Evolutionary conservation across 441 rosid species (phyloP).

Genomic region (Macaranga tanarius): DNA sequence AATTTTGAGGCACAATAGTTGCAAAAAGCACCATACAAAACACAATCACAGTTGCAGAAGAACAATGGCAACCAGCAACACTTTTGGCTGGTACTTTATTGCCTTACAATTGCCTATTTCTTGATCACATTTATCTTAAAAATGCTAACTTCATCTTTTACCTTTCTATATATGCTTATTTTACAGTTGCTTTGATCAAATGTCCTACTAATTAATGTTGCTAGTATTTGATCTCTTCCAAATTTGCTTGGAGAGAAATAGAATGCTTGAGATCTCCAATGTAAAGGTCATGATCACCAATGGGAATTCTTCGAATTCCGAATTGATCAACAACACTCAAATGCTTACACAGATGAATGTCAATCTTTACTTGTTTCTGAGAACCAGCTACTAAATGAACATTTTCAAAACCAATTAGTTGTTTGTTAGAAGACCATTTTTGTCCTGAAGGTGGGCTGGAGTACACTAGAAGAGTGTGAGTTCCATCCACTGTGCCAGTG

Average conservation of each 20-base stretch:
- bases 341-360: conserved; percentile 68
- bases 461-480: conserved; percentile 70
- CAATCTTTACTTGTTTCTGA: conserved; percentile 40
- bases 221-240: conserved; percentile 34
- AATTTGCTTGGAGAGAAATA: conserved; percentile 51
- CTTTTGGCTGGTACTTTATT: neutral
- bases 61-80: neutral
- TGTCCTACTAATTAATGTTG: neutral
- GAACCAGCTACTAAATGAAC: conserved; percentile 61
- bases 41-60: neutral
- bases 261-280: conserved; percentile 86
- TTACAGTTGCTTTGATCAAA: neutral
- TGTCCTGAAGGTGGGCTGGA: conserved; percentile 50
- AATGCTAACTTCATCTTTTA: neutral
- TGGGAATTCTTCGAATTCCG: conserved; percentile 81
- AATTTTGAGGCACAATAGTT: neutral
- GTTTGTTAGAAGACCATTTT: conserved; percentile 52
- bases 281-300: conserved; percentile 65
- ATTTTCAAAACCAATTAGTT: conserved; percentile 66
- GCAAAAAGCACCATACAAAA: neutral
- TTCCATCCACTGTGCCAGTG: conserved; percentile 62
- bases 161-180: neutral
- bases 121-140: neutral
- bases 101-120: conserved; percentile 6
- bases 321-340: conserved; percentile 65